Evolutionary conservation across 108 stramenopile genomes (phyloP).

Genomic region (Ochromonas danica): DNA sequence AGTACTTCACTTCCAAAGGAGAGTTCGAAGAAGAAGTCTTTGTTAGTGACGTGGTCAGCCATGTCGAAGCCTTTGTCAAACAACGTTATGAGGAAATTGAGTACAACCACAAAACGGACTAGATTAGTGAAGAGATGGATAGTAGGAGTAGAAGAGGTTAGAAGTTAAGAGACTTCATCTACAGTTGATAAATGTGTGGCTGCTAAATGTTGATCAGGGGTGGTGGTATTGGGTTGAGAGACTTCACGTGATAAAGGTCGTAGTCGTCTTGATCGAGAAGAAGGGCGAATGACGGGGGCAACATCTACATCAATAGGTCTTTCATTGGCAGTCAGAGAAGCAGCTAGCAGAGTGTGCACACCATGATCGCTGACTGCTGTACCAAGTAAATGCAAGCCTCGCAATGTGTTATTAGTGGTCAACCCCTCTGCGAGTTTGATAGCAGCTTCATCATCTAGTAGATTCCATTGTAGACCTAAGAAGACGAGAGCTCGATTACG

Average conservation of each 20-base stretch:
- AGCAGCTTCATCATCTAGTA: neutral
- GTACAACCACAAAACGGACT: slow-evolving; percentile 62
- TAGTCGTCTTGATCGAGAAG: no score
- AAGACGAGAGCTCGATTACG: neutral
- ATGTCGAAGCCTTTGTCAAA: slow-evolving; percentile 4
- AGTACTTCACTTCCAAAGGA: slow-evolving; percentile 87
- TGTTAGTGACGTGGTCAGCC: slow-evolving; percentile 40
- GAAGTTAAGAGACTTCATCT: neutral
- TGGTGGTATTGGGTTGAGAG: no score
- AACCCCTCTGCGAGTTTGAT: neutral
- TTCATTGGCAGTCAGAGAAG: neutral
- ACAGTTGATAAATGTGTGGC: neutral
- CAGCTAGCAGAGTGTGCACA: neutral
- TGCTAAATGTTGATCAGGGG: neutral
- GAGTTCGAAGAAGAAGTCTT: slow-evolving; percentile 74
- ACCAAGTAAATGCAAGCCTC: neutral
- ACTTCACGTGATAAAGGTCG: no score
- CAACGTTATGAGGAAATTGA: slow-evolving; percentile 33
- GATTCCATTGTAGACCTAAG: slow-evolving; percentile 18
- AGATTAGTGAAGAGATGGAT: slow-evolving; percentile 34
- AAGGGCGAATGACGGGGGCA: neutral
- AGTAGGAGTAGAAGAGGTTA: neutral
- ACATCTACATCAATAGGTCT: slow-evolving; percentile 21
- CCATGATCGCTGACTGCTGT: neutral
- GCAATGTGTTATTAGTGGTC: neutral